Evolutionary conservation across 164 flowering plant species (phyloP).

Genomic region (Akebia trifoliata): DNA sequence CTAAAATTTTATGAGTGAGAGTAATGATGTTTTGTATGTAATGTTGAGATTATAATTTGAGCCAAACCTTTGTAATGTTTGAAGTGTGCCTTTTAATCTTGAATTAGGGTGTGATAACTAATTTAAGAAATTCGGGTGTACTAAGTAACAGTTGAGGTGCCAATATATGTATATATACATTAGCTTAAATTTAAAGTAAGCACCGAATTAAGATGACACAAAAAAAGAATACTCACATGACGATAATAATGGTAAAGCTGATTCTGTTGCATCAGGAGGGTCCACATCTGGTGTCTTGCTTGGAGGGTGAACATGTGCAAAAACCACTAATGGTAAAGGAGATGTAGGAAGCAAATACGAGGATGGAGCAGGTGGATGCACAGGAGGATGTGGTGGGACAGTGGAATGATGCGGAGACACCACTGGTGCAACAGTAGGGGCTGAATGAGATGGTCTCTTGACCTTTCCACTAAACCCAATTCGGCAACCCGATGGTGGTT

Average conservation of each 20-base stretch:
- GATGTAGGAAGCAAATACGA: slow-evolving; percentile 28
- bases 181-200: too few relatives aligned
- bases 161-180: too few relatives aligned
- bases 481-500: slow-evolving; percentile 44
- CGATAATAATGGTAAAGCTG: slow-evolving; percentile 35
- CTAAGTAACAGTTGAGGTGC: too few relatives aligned
- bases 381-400: slow-evolving; percentile 25
- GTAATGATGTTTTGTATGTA: too few relatives aligned
- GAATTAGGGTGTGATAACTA: too few relatives aligned
- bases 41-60: too few relatives aligned
- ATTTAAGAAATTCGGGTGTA: too few relatives aligned
- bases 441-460: slow-evolving; percentile 17
- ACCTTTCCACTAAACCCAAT: slow-evolving; percentile 21
- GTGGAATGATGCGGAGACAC: slow-evolving; percentile 31
- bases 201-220: background rate
- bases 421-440: slow-evolving; percentile 38
- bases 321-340: slow-evolving; percentile 51
- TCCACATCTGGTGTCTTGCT: slow-evolving; percentile 24
- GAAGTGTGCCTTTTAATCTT: too few relatives aligned
- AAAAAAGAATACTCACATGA: slow-evolving; percentile 42
- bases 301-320: slow-evolving; percentile 55
- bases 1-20: too few relatives aligned
- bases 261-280: slow-evolving; percentile 24
- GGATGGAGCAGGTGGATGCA: slow-evolving; percentile 28
- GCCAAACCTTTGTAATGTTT: too few relatives aligned